Evolutionary conservation across 2,329 filamentous ascomycete genomes (phyloP).

Genomic region (Xylaria sp.): DNA sequence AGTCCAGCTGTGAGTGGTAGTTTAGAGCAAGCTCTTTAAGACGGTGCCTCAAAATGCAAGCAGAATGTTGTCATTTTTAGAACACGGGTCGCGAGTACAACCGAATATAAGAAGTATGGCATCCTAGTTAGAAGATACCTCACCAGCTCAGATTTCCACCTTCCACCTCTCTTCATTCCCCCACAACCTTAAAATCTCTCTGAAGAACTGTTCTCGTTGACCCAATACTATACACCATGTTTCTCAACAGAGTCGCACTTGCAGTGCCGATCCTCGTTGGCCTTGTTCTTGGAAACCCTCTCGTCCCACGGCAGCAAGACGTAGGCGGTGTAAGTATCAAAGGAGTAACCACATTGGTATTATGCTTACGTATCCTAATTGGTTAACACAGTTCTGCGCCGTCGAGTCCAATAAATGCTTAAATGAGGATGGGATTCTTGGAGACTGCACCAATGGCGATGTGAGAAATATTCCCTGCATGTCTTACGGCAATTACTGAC

Average conservation of each 20-base stretch:
- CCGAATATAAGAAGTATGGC: slow-evolving; percentile 1
- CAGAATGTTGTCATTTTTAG: slow-evolving; percentile 3
- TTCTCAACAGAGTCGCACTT: not conserved
- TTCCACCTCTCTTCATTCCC: not conserved
- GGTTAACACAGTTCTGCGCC: slow-evolving; percentile 2
- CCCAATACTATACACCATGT: not conserved
- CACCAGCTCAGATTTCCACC: not conserved
- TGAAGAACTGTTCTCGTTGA: not conserved
- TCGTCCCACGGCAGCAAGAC: not conserved
- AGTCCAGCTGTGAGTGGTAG: not conserved
- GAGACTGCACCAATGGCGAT: slow-evolving; percentile 2
- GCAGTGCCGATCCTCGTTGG: not conserved
- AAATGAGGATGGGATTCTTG: not conserved
- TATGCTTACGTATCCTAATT: slow-evolving; percentile 1
- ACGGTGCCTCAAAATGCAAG: not conserved
- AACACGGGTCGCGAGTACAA: not conserved
- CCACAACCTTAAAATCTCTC: not conserved
- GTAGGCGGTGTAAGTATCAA: slow-evolving; percentile 5
- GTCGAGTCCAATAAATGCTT: slow-evolving; percentile 3
- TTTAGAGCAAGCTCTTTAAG: not conserved
- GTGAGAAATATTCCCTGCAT: not conserved
- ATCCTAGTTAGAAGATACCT: not conserved
- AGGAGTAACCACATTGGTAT: not conserved
- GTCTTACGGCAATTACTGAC: not conserved
- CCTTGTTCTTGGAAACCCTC: not conserved